Evolutionary conservation across 176 grass and related monocot genomes (phyloP).

Genomic region (Hyparrhenia diplandra): DNA sequence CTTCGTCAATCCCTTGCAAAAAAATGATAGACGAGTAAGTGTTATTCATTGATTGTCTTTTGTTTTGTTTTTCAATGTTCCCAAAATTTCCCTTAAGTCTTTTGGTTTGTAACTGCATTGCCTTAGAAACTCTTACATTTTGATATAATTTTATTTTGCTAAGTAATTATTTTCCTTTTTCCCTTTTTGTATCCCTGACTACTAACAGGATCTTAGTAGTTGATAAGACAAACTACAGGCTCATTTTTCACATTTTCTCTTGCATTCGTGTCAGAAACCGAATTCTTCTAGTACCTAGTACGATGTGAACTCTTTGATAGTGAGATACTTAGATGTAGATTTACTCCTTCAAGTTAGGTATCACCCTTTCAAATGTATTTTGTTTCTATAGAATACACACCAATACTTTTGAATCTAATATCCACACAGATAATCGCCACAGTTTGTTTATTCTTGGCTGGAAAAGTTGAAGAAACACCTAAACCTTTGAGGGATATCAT

Average conservation of each 20-base stretch:
- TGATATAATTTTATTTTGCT: neutral
- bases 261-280: neutral
- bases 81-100: neutral
- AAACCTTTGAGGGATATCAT: slow-evolving; percentile 93
- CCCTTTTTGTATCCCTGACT: slow-evolving; percentile 13
- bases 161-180: neutral
- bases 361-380: neutral
- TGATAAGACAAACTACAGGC: neutral
- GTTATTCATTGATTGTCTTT: neutral
- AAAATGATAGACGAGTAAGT: slow-evolving; percentile 97
- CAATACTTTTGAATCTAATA: slow-evolving; percentile 27
- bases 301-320: neutral
- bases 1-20: slow-evolving; percentile 90
- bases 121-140: neutral
- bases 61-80: neutral
- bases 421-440: slow-evolving; percentile 84
- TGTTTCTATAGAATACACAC: neutral
- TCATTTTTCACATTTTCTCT: neutral
- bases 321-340: neutral
- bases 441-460: slow-evolving; percentile 99
- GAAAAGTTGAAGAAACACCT: slow-evolving; percentile 99
- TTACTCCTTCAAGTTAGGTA: neutral
- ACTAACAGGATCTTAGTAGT: neutral
- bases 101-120: neutral
- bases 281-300: neutral